Evolutionary conservation across 352 stramenopile species (phyloP), one percentile per base, ranked within the genome.

Genomic region (Phytopythium ostracodes): DNA sequence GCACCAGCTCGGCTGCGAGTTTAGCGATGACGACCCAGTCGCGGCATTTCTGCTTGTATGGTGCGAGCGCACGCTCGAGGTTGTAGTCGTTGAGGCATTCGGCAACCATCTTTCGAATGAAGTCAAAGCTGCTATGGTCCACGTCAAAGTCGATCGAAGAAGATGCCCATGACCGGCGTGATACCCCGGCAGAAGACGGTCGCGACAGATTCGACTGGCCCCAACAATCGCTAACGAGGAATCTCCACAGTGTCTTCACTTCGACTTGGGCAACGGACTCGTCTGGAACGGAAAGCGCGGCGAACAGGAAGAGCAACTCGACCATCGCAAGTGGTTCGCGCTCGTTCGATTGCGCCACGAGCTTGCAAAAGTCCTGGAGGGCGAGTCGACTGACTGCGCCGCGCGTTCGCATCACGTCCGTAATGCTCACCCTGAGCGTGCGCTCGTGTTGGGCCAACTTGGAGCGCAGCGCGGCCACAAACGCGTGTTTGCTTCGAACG

Each of bases 231-330:
- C 7, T 20, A 1, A 49, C 51, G 18, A 88, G 55, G 8, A 78
- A 71, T 0, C 60, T 64, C 46, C 69, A 71, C 0, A 88, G 65
- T 24, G 44, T 38, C 46, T 70, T 68, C 1, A 67, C 59, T 27
- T 70, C 31, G 2, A 84, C 29, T 10, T 5, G 40, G 18, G 33
- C 9, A 4, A 46, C 52, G 7, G 31, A 27, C 17, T 50, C 40
- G 3, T 29, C 14, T 8, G 54, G 22, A 15, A n/a, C 36, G 0
- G 18, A 33, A 20, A 74, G 18, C 18, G 62, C 38, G 9, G 56
- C 66, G 38, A 86, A 71, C 11, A 87, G 46, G 47, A 72, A 85
- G n/a, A 88, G 50, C 31, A 79, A 51, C 52, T 76, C 68, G 12
- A 60, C 40, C n/a, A 59, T 40, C 0, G 43, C 66, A 1, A 87